Evolutionary conservation across 1,284 basidiomycete genomes (phyloP).

Genomic region (Ceratobasidium sp.): DNA sequence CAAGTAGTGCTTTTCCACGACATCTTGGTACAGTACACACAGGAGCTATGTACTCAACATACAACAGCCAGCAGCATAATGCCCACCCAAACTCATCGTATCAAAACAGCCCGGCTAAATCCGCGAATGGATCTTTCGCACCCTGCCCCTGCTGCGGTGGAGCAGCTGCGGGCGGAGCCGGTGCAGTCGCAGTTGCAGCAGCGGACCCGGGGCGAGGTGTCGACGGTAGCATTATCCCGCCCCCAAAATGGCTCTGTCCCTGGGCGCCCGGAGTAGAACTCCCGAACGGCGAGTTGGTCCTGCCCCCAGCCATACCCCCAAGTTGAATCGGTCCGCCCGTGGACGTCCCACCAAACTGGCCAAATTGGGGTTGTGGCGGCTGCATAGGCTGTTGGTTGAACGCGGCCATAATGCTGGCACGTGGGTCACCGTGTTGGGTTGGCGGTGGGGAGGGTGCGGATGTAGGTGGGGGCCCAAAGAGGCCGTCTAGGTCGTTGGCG

Average conservation of each 20-base stretch:
- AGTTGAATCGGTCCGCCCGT: conserved; percentile 40
- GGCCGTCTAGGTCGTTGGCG: conserved; percentile 67
- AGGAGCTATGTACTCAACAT: not conserved
- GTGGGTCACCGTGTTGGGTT: conserved; percentile 8
- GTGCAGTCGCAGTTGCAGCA: conserved; percentile 45
- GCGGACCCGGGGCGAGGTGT: conserved; percentile 46
- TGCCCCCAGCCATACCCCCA: conserved; percentile 20
- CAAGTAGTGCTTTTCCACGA: not conserved
- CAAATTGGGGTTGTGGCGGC: conserved; percentile 38
- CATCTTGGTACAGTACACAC: conserved; percentile 14
- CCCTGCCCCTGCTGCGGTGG: conserved; percentile 51
- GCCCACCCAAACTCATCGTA: too few species aligned
- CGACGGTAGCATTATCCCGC: conserved; percentile 42
- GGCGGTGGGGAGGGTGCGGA: conserved; percentile 10
- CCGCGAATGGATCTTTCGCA: conserved; percentile 83
- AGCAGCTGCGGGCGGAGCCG: conserved; percentile 45
- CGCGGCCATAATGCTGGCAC: conserved; percentile 46
- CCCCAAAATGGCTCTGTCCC: not conserved
- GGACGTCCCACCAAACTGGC: conserved; percentile 50
- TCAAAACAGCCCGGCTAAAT: conserved; percentile 77
- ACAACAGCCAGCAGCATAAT: not conserved
- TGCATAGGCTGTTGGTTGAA: conserved; percentile 46
- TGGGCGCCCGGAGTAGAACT: conserved; percentile 30
- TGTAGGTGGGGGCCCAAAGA: conserved; percentile 59
- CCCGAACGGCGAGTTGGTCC: conserved; percentile 44